Percentiles rank a stretch among this genome's conserved stretches.
phyloP scores from a whole-genome alignment of 1,139 yeast species.

The Spathaspora sp. region DNA sequence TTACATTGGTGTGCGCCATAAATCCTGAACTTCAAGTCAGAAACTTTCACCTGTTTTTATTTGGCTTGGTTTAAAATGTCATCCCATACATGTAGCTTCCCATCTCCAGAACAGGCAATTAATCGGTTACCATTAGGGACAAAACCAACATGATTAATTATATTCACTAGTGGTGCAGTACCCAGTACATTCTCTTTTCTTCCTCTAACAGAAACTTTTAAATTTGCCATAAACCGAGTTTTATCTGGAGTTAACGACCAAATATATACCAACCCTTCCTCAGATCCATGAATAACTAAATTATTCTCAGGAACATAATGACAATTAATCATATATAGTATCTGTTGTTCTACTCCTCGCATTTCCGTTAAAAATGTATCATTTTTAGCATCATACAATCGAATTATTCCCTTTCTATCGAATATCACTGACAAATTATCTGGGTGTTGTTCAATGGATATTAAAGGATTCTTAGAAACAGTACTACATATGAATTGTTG shows the following conservation, averaged over 20 bases:
- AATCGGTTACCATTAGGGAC: slow-evolving; percentile 16
- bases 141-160: slow-evolving; percentile 15
- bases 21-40: neutral
- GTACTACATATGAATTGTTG: slow-evolving; percentile 16
- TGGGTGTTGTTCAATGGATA: slow-evolving; percentile 5
- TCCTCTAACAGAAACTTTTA: slow-evolving; percentile 3
- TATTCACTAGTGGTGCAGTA: neutral
- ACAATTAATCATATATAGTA: neutral
- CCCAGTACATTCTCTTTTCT: neutral
- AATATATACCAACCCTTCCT: slow-evolving; percentile 13
- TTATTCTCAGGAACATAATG: slow-evolving; percentile 3
- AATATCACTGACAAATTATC: slow-evolving; percentile 12
- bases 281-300: slow-evolving; percentile 17
- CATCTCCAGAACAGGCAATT: slow-evolving; percentile 21
- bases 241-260: slow-evolving; percentile 8
- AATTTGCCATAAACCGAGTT: slow-evolving; percentile 2
- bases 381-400: slow-evolving; percentile 5
- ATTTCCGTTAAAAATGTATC: neutral
- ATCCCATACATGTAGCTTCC: slow-evolving; percentile 25
- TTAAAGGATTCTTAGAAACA: slow-evolving; percentile 12
- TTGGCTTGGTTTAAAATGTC: slow-evolving; percentile 11
- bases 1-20: neutral
- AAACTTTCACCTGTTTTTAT: neutral
- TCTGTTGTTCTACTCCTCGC: neutral
- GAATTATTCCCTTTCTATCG: slow-evolving; percentile 15